Conservation (phyloP, 1,284 basidiomycete species). For the Trichosporon sp. region DNA sequence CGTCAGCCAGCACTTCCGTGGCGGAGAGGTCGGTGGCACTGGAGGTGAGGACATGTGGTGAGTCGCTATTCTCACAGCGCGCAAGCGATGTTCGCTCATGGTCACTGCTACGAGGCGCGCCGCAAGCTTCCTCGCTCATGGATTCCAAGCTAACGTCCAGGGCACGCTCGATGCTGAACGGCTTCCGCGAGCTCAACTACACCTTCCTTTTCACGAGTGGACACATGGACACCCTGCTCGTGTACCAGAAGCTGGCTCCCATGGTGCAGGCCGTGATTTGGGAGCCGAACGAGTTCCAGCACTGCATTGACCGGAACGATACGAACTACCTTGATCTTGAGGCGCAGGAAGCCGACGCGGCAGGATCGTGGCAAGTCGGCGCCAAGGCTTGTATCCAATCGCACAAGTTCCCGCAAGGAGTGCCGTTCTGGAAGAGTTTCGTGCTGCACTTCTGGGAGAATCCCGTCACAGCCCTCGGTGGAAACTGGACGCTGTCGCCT, state of each 20-base stretch:
- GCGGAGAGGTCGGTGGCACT: not conserved
- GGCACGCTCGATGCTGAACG: slow-evolving; percentile 25
- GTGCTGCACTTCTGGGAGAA: slow-evolving; percentile 38
- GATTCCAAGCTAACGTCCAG: slow-evolving; percentile 19
- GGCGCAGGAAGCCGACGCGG: slow-evolving; percentile 5
- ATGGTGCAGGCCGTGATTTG: slow-evolving; percentile 30
- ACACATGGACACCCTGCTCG: slow-evolving; percentile 28
- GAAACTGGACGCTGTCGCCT: slow-evolving; percentile 40
- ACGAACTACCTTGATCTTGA: slow-evolving; percentile 16
- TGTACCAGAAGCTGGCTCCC: slow-evolving; percentile 35
- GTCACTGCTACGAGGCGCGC: too few species aligned
- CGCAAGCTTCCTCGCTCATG: too few species aligned
- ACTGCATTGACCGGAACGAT: slow-evolving; percentile 23
- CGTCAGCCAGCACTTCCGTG: slow-evolving; percentile 28
- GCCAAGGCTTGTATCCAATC: slow-evolving; percentile 20
- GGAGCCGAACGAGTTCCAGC: slow-evolving; percentile 16
- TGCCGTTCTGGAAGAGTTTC: slow-evolving; percentile 44
- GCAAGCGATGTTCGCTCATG: too few species aligned
- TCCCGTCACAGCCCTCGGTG: slow-evolving; percentile 30
- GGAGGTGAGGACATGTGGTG: slow-evolving; percentile 24
- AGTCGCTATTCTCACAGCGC: too few species aligned
- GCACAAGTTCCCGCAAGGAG: slow-evolving; percentile 25
- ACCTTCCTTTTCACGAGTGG: slow-evolving; percentile 31
- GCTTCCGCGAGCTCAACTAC: slow-evolving; percentile 29
- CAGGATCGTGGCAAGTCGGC: slow-evolving; percentile 13